Evolutionary conservation across 2,329 filamentous ascomycete genomes (phyloP).

Genomic region (Chaetomium strumarium): DNA sequence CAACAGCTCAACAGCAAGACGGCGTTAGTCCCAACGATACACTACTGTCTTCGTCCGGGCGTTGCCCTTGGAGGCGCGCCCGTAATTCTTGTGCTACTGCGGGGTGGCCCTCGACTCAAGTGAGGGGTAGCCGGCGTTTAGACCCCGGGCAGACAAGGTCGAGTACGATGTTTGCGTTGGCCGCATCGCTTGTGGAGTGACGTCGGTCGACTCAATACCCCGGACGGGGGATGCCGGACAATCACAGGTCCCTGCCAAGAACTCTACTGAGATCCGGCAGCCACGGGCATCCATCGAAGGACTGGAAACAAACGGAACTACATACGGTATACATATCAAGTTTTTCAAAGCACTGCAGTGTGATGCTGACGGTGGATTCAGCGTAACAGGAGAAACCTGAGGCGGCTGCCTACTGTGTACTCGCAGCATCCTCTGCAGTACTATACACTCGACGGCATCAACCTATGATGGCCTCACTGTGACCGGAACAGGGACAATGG

Average conservation of each 20-base stretch:
- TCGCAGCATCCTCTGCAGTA: constrained; percentile 1
- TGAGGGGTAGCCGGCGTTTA: constrained; percentile 16
- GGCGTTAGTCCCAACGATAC: not conserved
- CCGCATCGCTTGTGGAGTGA: constrained; percentile 18
- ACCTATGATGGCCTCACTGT: constrained; percentile 15
- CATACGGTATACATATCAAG: not conserved
- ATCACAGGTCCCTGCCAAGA: constrained; percentile 13
- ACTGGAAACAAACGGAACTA: not conserved
- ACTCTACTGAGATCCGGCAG: constrained; percentile 7
- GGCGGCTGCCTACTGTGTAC: not conserved
- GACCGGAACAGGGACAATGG: constrained; percentile 16
- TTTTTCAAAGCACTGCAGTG: constrained; percentile 2
- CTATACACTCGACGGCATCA: not conserved
- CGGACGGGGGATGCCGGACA: constrained; percentile 5
- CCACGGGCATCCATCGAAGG: constrained; percentile 7
- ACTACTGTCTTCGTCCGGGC: not conserved
- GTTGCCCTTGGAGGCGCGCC: not conserved
- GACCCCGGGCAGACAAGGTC: not conserved
- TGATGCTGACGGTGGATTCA: not conserved
- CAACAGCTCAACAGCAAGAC: not conserved
- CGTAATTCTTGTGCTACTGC: constrained; percentile 13
- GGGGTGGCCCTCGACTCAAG: constrained; percentile 13
- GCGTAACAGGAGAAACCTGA: not conserved
- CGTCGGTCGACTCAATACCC: constrained; percentile 16
- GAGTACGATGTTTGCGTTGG: constrained; percentile 18